phyloP scores from a whole-genome alignment of 306 rosid genomes.

The Begonia fuchsioides region DNA sequence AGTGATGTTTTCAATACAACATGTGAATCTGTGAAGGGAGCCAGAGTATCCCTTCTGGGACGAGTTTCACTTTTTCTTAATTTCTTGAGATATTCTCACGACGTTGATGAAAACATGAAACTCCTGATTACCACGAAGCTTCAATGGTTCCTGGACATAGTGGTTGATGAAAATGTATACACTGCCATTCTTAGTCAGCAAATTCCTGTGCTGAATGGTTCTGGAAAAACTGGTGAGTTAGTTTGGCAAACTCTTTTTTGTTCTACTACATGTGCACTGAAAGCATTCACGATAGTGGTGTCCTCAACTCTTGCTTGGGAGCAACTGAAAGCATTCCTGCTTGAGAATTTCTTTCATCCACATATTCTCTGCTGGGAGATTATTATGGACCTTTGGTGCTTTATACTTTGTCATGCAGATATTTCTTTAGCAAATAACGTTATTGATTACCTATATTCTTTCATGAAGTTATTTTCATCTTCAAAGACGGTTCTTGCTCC shows the following conservation, averaged over 20 bases:
- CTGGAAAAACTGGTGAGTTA: slow-evolving; percentile 38
- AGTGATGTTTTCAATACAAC: slow-evolving; percentile 20
- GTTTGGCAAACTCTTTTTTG: slow-evolving; percentile 54
- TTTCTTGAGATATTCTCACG: slow-evolving; percentile 47
- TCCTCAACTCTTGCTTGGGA: slow-evolving; percentile 57
- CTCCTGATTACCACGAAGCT: slow-evolving; percentile 42
- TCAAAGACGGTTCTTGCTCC: slow-evolving; percentile 42
- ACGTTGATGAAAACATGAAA: slow-evolving; percentile 33
- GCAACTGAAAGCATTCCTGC: slow-evolving; percentile 54
- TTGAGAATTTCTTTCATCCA: slow-evolving; percentile 77
- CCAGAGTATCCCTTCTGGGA: slow-evolving; percentile 29
- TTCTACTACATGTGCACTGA: slow-evolving; percentile 48
- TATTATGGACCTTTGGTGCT: slow-evolving; percentile 90
- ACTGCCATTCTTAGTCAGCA: slow-evolving; percentile 47
- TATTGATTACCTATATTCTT: slow-evolving; percentile 35
- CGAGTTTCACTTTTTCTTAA: slow-evolving; percentile 39
- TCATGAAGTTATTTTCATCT: slow-evolving; percentile 53
- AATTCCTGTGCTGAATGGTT: slow-evolving; percentile 39
- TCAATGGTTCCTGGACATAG: slow-evolving; percentile 43
- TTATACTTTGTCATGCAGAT: slow-evolving; percentile 60
- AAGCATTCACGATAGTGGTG: slow-evolving; percentile 59
- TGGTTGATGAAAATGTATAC: slow-evolving; percentile 62
- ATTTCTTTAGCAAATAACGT: slow-evolving; percentile 30
- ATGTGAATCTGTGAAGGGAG: slow-evolving; percentile 37
- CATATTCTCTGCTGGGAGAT: slow-evolving; percentile 83